Evolutionary conservation across 2,329 filamentous ascomycete genomes (phyloP), one percentile per base, ranked within the genome.

Genomic region (Bipolaris zeicola): DNA sequence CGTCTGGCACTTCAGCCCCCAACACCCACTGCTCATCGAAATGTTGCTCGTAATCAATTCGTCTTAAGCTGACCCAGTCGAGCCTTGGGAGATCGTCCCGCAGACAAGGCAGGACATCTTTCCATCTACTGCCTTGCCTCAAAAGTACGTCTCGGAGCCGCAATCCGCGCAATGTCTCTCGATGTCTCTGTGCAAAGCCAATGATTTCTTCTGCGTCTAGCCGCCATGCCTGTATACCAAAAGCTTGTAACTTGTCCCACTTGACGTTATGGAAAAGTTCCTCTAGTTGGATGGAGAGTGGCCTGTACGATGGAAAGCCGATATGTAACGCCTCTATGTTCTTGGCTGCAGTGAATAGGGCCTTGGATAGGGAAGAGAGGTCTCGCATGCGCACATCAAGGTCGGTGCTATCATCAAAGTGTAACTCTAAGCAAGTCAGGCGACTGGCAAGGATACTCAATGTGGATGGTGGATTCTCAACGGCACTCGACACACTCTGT

Each of bases 141-240:
- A 90, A 77, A 20, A 85, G 79, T n/a, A 90, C 81, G 49, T 86
- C 82, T 50, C 83, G 77, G 20, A 90, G 72, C 18, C 87, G 78
- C 18, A 90, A 74, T 3, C 86, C 86, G 38, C 82, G 82, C 3
- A 90, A 74, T 24, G 80, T 83, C 10, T 80, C 77, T 47, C 79
- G 77, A 65, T 89, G 86, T 37, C 85, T 80, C 28, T 79, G 76
- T 2, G 83, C 79, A 5, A 89, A 74, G 0, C 74, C 75, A 43
- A 87, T 83, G 47, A 90, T 85, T 65, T 90, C 87, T 1, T 83
- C 79, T 1, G 83, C 81, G 43, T 83, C 76, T 3, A 89, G 73
- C 39, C 81, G 80, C 87, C 87, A 89, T 13, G 84, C 82, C 61
- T 88, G 85, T 20, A 90, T 82, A 1, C 87, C 87, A 52, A 89